Evolutionary conservation across 352 stramenopile species (phyloP).

Genomic region (Pythium brassicae): DNA sequence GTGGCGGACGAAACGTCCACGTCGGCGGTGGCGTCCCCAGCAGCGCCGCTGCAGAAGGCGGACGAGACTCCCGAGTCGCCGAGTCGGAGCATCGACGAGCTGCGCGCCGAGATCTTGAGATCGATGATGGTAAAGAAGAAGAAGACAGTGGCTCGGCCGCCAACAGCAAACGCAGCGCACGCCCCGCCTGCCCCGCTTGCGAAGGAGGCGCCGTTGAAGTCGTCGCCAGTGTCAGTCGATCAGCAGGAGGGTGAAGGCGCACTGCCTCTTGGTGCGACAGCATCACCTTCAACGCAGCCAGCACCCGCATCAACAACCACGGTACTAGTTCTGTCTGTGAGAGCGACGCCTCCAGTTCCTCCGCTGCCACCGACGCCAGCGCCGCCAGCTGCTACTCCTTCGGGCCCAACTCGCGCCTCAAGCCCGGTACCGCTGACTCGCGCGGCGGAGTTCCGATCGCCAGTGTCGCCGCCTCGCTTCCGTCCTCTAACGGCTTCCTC

Average conservation of each 20-base stretch:
- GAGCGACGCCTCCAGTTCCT: background rate
- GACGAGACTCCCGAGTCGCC: background rate
- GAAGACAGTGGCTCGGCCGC: background rate
- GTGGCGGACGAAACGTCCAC: background rate
- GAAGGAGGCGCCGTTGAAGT: background rate
- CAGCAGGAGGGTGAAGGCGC: slow-evolving; percentile 1
- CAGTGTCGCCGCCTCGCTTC: slow-evolving; percentile 18
- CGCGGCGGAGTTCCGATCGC: slow-evolving; percentile 3
- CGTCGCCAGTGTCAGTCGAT: slow-evolving; percentile 2
- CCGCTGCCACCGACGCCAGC: background rate
- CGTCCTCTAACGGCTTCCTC: slow-evolving; percentile 57
- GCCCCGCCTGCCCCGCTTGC: background rate
- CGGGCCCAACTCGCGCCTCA: background rate
- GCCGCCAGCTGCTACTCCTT: background rate
- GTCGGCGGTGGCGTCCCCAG: background rate
- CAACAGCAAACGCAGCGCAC: background rate
- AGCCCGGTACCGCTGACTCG: background rate
- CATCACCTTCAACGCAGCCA: background rate
- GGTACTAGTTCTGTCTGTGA: background rate
- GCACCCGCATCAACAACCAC: background rate
- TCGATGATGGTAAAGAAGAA: slow-evolving; percentile 43
- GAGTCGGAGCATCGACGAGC: slow-evolving; percentile 26
- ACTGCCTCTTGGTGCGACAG: background rate
- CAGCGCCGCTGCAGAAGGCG: background rate
- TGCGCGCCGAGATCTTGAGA: slow-evolving; percentile 40